Base-by-base conservation (phyloP, 2,329 filamentous ascomycete species). In the Aspergillus proliferans region DNA sequence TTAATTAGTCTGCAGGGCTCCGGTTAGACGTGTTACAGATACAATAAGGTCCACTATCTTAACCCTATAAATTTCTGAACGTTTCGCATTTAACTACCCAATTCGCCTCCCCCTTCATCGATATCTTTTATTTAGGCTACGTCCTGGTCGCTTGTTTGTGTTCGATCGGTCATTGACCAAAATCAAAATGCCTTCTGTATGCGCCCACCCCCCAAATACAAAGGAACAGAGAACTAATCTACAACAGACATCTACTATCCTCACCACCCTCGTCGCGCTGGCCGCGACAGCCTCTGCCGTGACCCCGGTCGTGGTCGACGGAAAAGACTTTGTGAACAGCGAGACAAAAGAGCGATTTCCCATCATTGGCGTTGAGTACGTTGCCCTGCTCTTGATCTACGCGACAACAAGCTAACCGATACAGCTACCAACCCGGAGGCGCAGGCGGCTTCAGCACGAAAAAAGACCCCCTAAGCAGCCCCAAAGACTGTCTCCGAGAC, bases 341-440 rank as follows among this genome's bases (percentile, higher is more conserved):
- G 70, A 76, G 47, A 81, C 78, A 15, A 75, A 75, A 48, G 75
- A 80, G 56, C 77, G 82, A 43, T 78, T 84, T 65, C 76, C 82
- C 70, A 77, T 85, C 51, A 70, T 84, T 51, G 81, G 81, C 64
- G 78, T 84, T 50, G 82, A 83, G 73, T 79, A 71, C 64, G 74
- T 15, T 15, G 15, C 15, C 36, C 22, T 18, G 43, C 22, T 50
- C 14, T 26, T 18, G 22, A 34, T 41, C 9, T 21, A 15, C 9
- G 28, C 22, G 40, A 53, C 50, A 43, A 52, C 54, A 51, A 50
- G 47, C 55, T 63, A 51, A 63, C 53, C 47, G 22, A 42, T 50
- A 55, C 58, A 78, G 76, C 57, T 82, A 82, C 65, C 82, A 85
- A 61, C 82, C 82, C 19, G 82, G 82, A 58, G 82, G 82, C 53